Evolutionary conservation across 441 rosid species (phyloP).

Genomic region (Gossypium lobatum): DNA sequence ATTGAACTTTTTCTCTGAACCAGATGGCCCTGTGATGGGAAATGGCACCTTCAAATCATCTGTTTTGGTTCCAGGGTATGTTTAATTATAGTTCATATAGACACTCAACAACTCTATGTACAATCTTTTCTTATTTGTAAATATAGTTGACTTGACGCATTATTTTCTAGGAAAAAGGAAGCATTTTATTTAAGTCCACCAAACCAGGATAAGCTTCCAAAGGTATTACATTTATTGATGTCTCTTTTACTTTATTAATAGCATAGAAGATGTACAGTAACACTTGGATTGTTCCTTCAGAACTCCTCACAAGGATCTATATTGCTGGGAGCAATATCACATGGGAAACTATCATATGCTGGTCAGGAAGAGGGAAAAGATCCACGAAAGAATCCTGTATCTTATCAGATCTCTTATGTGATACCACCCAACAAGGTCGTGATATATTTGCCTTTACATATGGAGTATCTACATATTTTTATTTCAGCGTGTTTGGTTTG

Average conservation of each 20-base stretch:
- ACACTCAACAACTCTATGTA: background rate
- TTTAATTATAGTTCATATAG: slow-evolving; percentile 6
- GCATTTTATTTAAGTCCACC: slow-evolving; percentile 86
- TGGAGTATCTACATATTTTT: background rate
- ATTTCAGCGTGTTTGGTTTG: background rate
- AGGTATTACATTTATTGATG: slow-evolving; percentile 40
- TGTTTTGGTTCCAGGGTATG: slow-evolving; percentile 80
- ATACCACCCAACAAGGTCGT: slow-evolving; percentile 90
- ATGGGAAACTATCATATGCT: slow-evolving; percentile 57
- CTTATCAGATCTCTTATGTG: slow-evolving; percentile 58
- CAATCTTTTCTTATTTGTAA: slow-evolving; percentile 1
- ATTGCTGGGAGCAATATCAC: slow-evolving; percentile 71
- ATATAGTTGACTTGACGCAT: slow-evolving; percentile 15
- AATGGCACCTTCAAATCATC: slow-evolving; percentile 82
- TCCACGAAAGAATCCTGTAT: slow-evolving; percentile 66
- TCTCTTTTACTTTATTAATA: background rate
- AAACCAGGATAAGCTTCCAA: slow-evolving; percentile 79
- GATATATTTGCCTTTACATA: slow-evolving; percentile 1
- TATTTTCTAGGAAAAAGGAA: slow-evolving; percentile 62
- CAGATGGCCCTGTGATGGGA: slow-evolving; percentile 92
- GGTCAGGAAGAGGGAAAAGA: slow-evolving; percentile 33
- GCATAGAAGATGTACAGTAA: background rate
- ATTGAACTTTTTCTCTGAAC: slow-evolving; percentile 79
- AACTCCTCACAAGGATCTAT: slow-evolving; percentile 77
- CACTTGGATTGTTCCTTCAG: slow-evolving; percentile 38